Evolutionary conservation across 78 protist genomes (phyloP).

Genomic region (Diacronema lutheri): DNA sequence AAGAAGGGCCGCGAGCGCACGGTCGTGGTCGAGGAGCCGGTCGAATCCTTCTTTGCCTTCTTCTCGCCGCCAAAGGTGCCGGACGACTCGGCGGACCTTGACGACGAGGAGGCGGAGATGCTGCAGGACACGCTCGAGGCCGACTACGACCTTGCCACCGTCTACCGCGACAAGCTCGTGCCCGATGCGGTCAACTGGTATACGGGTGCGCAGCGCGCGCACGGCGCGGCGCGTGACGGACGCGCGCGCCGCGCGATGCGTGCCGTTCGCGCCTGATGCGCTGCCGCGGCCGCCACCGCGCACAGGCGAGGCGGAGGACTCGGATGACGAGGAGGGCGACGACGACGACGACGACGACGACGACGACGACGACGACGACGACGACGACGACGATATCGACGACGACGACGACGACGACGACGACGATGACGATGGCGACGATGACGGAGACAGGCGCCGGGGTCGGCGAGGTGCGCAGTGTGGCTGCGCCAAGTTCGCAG

Average conservation of each 20-base stretch:
- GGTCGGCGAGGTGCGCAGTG: too few relatives aligned
- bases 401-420: slow-evolving; percentile 7
- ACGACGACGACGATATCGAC: background rate
- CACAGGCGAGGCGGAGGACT: background rate
- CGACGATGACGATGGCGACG: background rate
- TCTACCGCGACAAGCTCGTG: background rate
- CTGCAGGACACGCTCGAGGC: background rate
- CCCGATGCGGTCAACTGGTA: background rate
- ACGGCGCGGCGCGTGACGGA: too few relatives aligned
- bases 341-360: background rate
- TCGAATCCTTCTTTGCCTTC: slow-evolving; percentile 20
- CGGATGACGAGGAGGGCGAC: background rate
- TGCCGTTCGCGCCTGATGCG: too few relatives aligned
- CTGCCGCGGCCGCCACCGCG: background rate
- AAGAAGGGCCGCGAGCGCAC: slow-evolving; percentile 25
- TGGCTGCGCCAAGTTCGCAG: too few relatives aligned
- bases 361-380: slow-evolving; percentile 24
- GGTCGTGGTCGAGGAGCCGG: slow-evolving; percentile 12
- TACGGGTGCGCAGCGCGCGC: slow-evolving; percentile 4
- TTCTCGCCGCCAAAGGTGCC: background rate
- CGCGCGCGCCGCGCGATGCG: too few relatives aligned
- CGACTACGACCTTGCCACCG: background rate
- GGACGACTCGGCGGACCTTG: background rate
- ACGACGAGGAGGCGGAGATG: slow-evolving; percentile 15
- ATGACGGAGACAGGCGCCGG: background rate